phyloP scores from a whole-genome alignment of 2,329 filamentous ascomycete genomes.

The Chalaropsis ovoidea region DNA sequence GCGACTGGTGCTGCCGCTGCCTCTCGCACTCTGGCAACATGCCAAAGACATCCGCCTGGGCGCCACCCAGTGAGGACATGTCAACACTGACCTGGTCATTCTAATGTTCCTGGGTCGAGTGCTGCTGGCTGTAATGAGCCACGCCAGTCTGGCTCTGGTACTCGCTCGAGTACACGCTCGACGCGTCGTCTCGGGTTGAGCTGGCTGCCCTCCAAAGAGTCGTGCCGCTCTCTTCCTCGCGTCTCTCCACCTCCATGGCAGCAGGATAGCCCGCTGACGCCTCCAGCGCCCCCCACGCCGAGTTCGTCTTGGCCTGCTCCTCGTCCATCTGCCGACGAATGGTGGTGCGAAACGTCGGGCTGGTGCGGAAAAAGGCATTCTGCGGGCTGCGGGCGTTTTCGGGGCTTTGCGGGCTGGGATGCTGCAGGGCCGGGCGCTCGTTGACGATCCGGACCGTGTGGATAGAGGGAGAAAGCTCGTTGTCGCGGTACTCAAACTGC shows the following conservation, averaged over 20 bases:
- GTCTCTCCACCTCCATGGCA: neutral
- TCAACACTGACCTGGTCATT: constrained; percentile 13
- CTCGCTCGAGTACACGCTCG: constrained; percentile 21
- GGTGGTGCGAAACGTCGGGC: constrained; percentile 21
- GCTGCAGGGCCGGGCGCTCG: constrained; percentile 20
- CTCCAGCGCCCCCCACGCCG: constrained; percentile 1
- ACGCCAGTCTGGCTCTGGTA: neutral
- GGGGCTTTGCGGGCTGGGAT: constrained; percentile 24
- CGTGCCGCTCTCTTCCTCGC: constrained; percentile 2
- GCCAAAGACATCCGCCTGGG: neutral
- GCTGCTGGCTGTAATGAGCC: neutral
- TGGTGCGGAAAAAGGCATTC: constrained; percentile 23
- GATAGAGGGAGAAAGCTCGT: constrained; percentile 21
- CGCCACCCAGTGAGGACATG: neutral
- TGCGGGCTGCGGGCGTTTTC: constrained; percentile 16
- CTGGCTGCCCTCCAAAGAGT: constrained; percentile 17
- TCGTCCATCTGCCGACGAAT: constrained; percentile 22
- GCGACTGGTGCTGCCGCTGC: neutral
- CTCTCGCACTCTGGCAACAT: neutral
- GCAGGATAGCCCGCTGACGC: neutral
- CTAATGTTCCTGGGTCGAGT: constrained; percentile 15
- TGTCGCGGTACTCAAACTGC: constrained; percentile 20
- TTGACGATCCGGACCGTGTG: constrained; percentile 23
- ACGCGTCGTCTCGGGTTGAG: constrained; percentile 13
- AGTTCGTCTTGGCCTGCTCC: constrained; percentile 9